Conservation (phyloP, 108 stramenopile genomes). For the Cyclostephanos tholiformis region DNA sequence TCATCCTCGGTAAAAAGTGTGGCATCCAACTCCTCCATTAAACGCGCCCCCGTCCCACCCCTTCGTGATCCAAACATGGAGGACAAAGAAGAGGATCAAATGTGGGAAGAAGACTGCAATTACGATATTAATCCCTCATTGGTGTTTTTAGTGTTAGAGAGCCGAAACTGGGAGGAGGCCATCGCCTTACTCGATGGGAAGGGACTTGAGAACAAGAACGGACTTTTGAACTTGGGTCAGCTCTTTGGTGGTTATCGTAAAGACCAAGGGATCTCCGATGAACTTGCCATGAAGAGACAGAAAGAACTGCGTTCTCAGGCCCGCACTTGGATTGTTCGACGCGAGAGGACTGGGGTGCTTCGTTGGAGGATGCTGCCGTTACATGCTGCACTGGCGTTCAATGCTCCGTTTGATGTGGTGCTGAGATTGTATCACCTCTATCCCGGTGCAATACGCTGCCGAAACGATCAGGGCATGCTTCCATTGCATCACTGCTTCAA, state of each 20-base stretch:
- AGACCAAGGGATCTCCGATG: slow-evolving; percentile 46
- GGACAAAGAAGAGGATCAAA: slow-evolving; percentile 39
- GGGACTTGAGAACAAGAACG: slow-evolving; percentile 21
- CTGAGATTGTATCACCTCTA: slow-evolving; percentile 54
- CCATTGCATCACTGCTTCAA: slow-evolving; percentile 66
- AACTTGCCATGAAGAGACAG: slow-evolving; percentile 30
- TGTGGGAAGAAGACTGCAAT: slow-evolving; percentile 55
- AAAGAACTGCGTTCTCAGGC: slow-evolving; percentile 46
- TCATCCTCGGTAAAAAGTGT: slow-evolving; percentile 14
- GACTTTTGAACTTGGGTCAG: slow-evolving; percentile 30
- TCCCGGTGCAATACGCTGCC: slow-evolving; percentile 58
- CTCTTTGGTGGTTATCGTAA: slow-evolving; percentile 25
- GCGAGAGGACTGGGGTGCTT: slow-evolving; percentile 50
- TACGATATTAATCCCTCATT: slow-evolving; percentile 74
- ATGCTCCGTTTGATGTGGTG: slow-evolving; percentile 62
- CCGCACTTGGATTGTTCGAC: slow-evolving; percentile 76
- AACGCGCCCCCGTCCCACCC: slow-evolving; percentile 45
- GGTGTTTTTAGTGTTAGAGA: slow-evolving; percentile 67
- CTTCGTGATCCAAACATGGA: slow-evolving; percentile 43
- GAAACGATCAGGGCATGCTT: slow-evolving; percentile 64
- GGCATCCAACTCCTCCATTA: slow-evolving; percentile 37
- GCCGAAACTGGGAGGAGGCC: slow-evolving; percentile 69
- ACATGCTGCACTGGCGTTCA: slow-evolving; percentile 63
- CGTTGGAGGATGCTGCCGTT: slow-evolving; percentile 73
- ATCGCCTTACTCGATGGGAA: slow-evolving; percentile 44